Base-by-base conservation (phyloP, 139 green algal genomes). In the Spirogloea muscicola region DNA sequence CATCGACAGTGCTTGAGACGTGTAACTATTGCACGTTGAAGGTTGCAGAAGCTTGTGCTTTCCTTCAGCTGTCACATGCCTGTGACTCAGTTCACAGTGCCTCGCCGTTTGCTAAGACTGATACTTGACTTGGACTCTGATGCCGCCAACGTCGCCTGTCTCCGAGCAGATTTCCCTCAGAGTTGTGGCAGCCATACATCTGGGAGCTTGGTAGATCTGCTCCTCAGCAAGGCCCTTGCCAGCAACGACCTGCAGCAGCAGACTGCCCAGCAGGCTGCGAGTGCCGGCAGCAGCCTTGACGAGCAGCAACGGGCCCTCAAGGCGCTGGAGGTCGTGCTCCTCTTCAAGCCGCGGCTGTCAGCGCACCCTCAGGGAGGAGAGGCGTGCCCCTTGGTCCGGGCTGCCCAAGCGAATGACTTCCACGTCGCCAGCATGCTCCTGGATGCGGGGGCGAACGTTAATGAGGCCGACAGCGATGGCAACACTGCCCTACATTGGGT, bases 401-500 rank as follows among this genome's bases (percentile, higher is more conserved):
- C 65, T 48, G 77, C 72, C 5, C 25, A 36, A 38, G 71, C 67
- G 7, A 74, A 74, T 36, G 66, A 79, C 52, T 62, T 18, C 39
- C 27, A 44, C 31, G 25, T 79, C 31, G 71, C 67, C 18, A 21
- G 25, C 5, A 41, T 79, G 29, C 61, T 79, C 27, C 40, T 79
- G 49, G 71, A 72, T 9, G 71, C 71, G 1, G 71, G 71, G 5
- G 71, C 71, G 41, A 1, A 21, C 58, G 71, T 79, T 2, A 73
- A 74, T 46, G 71, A 74, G 16, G 68, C 29, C 16, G 72, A 80
- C 36, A 43, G 10, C 0, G 65, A 80, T 68, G 62, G 72, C 62
- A 77, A 80, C 64, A 80, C 72, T 13, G 72, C 72, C 6, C 48
- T 80, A 7, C 72, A 80, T 38, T 77, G 63, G 72, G 46, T 61